phyloP scores from a whole-genome alignment of 2,329 filamentous ascomycete genomes.

The Fusarium zealandicum region DNA sequence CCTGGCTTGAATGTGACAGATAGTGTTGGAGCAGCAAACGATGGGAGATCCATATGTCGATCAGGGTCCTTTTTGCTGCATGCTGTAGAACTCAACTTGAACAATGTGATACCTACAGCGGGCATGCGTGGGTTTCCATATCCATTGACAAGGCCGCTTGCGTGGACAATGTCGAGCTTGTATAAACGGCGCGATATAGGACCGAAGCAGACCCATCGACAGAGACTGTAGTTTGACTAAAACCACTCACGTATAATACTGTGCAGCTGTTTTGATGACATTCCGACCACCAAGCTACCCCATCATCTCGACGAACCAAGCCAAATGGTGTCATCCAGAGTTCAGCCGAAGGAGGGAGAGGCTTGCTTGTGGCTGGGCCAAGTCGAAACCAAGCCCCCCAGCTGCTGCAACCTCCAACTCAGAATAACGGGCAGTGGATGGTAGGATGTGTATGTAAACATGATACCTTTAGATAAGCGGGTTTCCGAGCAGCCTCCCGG shows the following conservation, averaged over 20 bases:
- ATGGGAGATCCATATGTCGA: conserved; percentile 16
- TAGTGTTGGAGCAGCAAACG: conserved; percentile 2
- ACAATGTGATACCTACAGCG: conserved; percentile 1
- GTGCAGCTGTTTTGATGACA: neutral
- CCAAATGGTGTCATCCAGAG: conserved; percentile 16
- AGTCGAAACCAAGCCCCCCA: conserved; percentile 6
- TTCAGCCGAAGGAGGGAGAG: conserved; percentile 16
- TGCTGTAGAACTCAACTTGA: neutral
- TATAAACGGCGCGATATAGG: conserved; percentile 18
- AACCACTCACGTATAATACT: neutral
- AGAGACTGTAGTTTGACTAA: too few species aligned
- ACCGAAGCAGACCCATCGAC: conserved; percentile 18
- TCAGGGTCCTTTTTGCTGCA: conserved; percentile 26
- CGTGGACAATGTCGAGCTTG: conserved; percentile 5
- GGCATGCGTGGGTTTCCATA: conserved; percentile 5
- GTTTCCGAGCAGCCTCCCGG: neutral
- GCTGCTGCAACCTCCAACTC: conserved; percentile 3
- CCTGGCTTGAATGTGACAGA: neutral
- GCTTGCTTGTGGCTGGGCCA: conserved; percentile 15
- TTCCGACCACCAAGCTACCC: conserved; percentile 1
- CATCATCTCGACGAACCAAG: conserved; percentile 1
- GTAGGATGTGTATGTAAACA: neutral
- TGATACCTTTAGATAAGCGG: too few species aligned
- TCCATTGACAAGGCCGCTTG: conserved; percentile 3
- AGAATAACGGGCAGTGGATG: neutral